Base-by-base conservation (phyloP, 1,284 basidiomycete genomes). In the Moniliella sp. region DNA sequence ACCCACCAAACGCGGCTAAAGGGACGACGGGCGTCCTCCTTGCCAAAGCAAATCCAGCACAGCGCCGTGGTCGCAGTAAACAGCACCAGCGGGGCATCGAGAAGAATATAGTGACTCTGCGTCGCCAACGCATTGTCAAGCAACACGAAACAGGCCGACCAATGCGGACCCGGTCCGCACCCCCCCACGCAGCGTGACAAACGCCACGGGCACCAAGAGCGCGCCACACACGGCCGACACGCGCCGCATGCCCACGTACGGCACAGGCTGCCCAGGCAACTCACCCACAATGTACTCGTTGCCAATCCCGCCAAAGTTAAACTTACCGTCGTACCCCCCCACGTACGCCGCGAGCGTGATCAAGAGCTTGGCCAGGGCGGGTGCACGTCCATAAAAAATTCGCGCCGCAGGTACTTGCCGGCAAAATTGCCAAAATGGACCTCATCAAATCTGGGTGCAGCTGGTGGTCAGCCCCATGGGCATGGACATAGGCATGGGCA, bases 121-220 rank as follows among this genome's bases (percentile, higher is more conserved):
- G 86, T 88, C 56, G 86, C 70, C 43, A 94, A 67, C 9, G 79
- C 84, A 57, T 97, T 97, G 65, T 99, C 91, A 61, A 97, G 94
- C 0, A 77, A 83, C 62, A 99, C 69, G 37, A 97, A 73, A 40
- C 88, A 70, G 37, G 88, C 16, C 86, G 80, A 3, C 80, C 79
- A 3, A 79, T 49, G 23, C 56, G 43, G n/a, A 84, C 78, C 41
- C 84, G 81, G 29, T 94, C 75, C n/a, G n/a, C n/a, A n/a, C n/a
- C n/a, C n/a, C n/a, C 9, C 74, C 75, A 40, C 88, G 82, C 18
- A 97, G 69, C 5, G 91, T 97, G 25, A 94, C 72, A 63, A 94
- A 97, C 23, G 86, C 71, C 33, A 93, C 62, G 1, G 88, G 39
- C 28, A 93, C 71, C 13, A 86, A 78, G 25, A 76, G 74, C 32